Evolutionary conservation across 257 asterid genomes (phyloP), one percentile per base, ranked within the genome.

Genomic region (Mentha longifolia): DNA sequence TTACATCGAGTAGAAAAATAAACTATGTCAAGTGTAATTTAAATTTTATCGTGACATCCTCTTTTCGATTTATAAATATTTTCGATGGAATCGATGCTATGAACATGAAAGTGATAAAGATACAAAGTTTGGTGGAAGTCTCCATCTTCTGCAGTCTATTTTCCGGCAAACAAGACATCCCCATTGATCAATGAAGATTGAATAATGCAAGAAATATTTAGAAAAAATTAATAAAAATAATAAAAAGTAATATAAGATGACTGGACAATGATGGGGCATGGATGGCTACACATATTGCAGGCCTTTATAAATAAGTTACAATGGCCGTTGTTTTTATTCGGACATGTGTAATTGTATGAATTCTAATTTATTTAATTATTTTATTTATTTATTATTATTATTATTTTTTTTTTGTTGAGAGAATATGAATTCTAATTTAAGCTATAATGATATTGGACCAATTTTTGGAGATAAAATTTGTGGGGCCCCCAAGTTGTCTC

Each of bases 51-150:
- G n/a, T n/a, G n/a, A n/a, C n/a, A n/a, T n/a, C n/a, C n/a, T n/a
- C n/a, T n/a, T n/a, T n/a, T n/a, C n/a, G n/a, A n/a, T n/a, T n/a
- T 22, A 42, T 6, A 4, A 11, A 42, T 42, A 10, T 42, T 42
- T 42, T 42, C 47, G 47, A 42, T 42, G 7, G 14, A 42, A 42
- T 11, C 47, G 14, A 42, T 9, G 47, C 47, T 42, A 2, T 6
- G 0, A 42, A 42, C 47, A 10, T 6, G 67, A 39, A 72, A 64
- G 62, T 13, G 85, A 72, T 65, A 66, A 62, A 65, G 50, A 52
- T 77, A 25, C n/a, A 31, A 50, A 13, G 81, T 77, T 80, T 68
- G 83, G 86, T 78, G 77, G 58, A 54, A 25, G 84, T 84, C 84
- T 16, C 68, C 68, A 61, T 79, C 86, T 52, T 17, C 17, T 12